Evolutionary conservation across 2,329 filamentous ascomycete species (phyloP).

Genomic region (Phaeosphaeriaceae sp.): DNA sequence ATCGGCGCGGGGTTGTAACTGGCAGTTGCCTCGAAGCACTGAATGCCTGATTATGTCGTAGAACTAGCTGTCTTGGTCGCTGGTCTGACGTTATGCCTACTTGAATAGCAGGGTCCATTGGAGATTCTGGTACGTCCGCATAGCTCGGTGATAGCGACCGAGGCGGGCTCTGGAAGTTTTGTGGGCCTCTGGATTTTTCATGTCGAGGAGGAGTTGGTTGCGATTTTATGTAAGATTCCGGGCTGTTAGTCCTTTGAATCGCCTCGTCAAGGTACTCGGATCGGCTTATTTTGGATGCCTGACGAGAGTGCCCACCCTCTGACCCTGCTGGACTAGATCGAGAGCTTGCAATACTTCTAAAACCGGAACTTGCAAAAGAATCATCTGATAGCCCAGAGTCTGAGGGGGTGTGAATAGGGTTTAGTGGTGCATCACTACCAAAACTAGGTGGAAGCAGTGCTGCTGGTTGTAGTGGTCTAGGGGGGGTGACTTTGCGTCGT

Average conservation of each 20-base stretch:
- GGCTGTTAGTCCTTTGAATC: constrained; percentile 35
- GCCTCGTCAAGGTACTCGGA: constrained; percentile 33
- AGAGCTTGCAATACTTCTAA: constrained; percentile 45
- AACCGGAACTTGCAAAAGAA: constrained; percentile 43
- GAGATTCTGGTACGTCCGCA: constrained; percentile 42
- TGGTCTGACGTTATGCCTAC: constrained; percentile 33
- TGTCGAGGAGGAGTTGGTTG: constrained; percentile 18
- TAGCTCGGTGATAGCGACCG: constrained; percentile 30
- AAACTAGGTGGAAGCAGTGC: constrained; percentile 26
- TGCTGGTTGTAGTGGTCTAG: constrained; percentile 27
- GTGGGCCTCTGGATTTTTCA: constrained; percentile 23
- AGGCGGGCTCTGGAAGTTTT: constrained; percentile 27
- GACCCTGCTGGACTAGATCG: constrained; percentile 49
- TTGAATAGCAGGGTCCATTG: constrained; percentile 50
- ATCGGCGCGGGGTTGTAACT: constrained; percentile 21
- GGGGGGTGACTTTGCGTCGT: constrained; percentile 7
- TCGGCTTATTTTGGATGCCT: constrained; percentile 36
- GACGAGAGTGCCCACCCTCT: constrained; percentile 42
- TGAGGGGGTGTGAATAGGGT: constrained; percentile 46
- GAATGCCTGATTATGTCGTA: constrained; percentile 20
- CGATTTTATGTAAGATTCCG: constrained; percentile 35
- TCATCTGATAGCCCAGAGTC: constrained; percentile 50
- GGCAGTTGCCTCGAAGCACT: constrained; percentile 21
- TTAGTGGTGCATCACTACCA: constrained; percentile 31
- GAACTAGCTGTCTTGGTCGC: constrained; percentile 16